phyloP scores from a whole-genome alignment of 2,329 filamentous ascomycete genomes.

The Aureobasidium sp. region DNA sequence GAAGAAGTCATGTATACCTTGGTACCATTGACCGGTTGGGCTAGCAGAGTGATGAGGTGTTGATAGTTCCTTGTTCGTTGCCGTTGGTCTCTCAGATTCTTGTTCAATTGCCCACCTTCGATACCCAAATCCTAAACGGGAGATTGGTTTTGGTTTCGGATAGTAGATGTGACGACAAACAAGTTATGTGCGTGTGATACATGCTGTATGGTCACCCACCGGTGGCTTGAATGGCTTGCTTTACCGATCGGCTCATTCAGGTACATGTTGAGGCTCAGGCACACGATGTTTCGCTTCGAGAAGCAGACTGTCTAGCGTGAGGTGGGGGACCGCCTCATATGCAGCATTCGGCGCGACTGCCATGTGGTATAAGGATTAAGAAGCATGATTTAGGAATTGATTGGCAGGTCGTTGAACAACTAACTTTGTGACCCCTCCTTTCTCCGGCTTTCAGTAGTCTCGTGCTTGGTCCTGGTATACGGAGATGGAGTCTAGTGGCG shows the following conservation, averaged over 20 bases:
- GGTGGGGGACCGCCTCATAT: neutral
- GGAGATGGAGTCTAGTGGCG: neutral
- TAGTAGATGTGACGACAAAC: neutral
- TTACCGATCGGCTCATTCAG: neutral
- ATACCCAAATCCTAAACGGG: neutral
- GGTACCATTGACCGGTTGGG: neutral
- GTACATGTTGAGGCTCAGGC: neutral
- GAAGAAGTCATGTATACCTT: neutral
- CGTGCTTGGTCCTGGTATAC: neutral
- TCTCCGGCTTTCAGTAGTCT: neutral
- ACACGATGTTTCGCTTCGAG: neutral
- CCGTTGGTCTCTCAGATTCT: neutral
- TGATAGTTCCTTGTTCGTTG: neutral
- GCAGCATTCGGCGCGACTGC: constrained; percentile 7
- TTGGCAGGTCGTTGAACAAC: neutral
- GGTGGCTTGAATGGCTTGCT: neutral
- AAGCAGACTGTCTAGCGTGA: neutral
- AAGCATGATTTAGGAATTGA: neutral
- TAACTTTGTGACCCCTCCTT: neutral
- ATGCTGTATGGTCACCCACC: neutral
- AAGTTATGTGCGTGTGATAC: neutral
- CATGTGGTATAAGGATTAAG: neutral
- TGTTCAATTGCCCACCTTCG: neutral
- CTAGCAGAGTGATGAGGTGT: neutral
- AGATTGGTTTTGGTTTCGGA: neutral